Conservation (phyloP, 306 rosid genomes). For the Carpinus viminea region DNA sequence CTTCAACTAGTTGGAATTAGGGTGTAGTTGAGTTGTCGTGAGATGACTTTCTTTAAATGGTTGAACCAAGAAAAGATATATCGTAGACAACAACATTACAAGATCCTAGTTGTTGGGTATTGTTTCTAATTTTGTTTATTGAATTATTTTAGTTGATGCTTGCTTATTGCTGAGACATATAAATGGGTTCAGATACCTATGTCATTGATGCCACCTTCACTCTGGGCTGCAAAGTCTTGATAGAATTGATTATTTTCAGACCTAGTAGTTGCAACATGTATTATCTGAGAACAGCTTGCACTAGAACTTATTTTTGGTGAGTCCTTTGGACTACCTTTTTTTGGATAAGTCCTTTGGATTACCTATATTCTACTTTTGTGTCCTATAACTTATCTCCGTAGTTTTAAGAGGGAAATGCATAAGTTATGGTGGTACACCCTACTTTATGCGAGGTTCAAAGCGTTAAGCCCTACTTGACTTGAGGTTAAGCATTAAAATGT, state of each 20-base stretch:
- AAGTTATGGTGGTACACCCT: no score
- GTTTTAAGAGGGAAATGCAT: not conserved
- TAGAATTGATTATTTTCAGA: not conserved
- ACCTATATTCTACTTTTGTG: not conserved
- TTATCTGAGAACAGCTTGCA: not conserved
- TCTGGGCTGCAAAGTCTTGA: not conserved
- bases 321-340: not conserved
- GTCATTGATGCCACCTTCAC: not conserved
- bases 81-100: not conserved
- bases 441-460: not conserved
- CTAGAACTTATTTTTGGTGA: not conserved
- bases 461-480: not conserved
- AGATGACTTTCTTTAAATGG: not conserved
- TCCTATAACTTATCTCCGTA: not conserved
- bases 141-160: not conserved
- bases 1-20: not conserved
- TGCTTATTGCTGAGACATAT: not conserved
- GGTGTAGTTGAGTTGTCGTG: not conserved
- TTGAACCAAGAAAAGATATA: not conserved
- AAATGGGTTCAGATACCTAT: not conserved
- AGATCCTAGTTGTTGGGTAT: not conserved
- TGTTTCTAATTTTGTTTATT: not conserved
- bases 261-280: not conserved
- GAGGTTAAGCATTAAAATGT: not conserved
- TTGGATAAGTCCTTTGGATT: not conserved